Percentiles rank a stretch among this genome's conserved stretches.
These are phyloP conservation scores for Jatropha multifida DNA, from an alignment of 441 rosid genomes.

Conservation along the genomic window DNA sequence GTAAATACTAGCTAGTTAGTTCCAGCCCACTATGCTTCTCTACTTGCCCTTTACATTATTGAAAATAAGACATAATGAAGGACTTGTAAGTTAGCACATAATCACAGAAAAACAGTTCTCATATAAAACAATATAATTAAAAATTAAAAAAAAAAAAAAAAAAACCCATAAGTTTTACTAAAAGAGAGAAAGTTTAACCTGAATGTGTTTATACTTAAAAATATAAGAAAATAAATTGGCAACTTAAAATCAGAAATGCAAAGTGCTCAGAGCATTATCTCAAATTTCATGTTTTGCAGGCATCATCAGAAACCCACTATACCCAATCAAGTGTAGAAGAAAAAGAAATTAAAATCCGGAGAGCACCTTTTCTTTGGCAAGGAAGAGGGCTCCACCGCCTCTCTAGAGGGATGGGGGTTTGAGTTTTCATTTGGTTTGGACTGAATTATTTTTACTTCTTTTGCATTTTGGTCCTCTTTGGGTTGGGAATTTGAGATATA, in stretches of 20 bases:
- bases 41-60: not conserved
- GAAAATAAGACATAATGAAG: not conserved
- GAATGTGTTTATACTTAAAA: not conserved
- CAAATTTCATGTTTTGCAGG: not conserved
- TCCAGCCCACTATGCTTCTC: not conserved
- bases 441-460: slow-evolving; percentile 7
- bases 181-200: not conserved
- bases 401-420: slow-evolving; percentile 7
- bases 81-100: not conserved
- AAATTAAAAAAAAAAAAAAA: not conserved
- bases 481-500: not conserved
- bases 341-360: not conserved
- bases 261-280: not conserved
- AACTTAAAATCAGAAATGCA: not conserved
- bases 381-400: slow-evolving; percentile 4
- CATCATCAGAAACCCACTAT: not conserved
- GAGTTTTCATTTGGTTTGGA: slow-evolving; percentile 6
- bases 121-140: not conserved
- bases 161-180: not conserved
- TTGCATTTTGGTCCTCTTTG: slow-evolving; percentile 4
- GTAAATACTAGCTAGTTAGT: not conserved
- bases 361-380: slow-evolving; percentile 1
- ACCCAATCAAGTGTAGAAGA: not conserved
- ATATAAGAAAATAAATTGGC: not conserved
- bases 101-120: not conserved